Percentiles rank a stretch among this genome's conserved stretches.
Conservation (phyloP, 257 asterid species). For the Plectranthus barbatus region DNA sequence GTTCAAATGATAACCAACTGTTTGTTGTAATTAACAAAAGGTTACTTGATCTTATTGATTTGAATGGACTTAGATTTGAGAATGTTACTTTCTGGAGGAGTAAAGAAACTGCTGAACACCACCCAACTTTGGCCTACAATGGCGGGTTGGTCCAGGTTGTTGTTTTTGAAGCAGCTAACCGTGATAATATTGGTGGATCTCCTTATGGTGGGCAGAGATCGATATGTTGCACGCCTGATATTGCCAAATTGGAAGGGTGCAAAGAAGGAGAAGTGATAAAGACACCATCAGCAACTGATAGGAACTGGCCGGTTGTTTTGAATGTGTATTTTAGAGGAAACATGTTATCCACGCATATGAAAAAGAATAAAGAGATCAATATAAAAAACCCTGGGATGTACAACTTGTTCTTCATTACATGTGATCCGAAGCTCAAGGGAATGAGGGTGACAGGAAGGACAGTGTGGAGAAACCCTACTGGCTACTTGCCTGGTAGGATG, state of each 20-base stretch:
- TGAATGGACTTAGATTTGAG: constrained; percentile 55
- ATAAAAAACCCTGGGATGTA: constrained; percentile 84
- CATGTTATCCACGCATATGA: constrained; percentile 50
- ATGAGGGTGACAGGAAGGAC: constrained; percentile 79
- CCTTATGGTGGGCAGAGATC: constrained; percentile 97
- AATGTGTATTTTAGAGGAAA: constrained; percentile 62
- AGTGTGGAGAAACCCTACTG: constrained; percentile 87
- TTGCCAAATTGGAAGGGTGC: constrained; percentile 93
- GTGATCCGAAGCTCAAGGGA: constrained; percentile 86
- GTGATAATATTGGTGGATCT: constrained; percentile 94
- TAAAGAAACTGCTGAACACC: constrained; percentile 52
- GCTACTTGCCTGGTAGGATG: constrained; percentile 97
- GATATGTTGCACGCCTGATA: constrained; percentile 95
- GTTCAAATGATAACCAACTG: background rate
- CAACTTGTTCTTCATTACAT: constrained; percentile 87
- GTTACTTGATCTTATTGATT: constrained; percentile 11
- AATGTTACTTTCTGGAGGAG: constrained; percentile 91
- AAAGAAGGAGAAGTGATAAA: constrained; percentile 79
- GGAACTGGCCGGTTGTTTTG: constrained; percentile 70
- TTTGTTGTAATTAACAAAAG: background rate
- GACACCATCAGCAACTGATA: constrained; percentile 53
- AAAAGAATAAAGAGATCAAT: constrained; percentile 56
- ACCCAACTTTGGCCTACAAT: constrained; percentile 45
- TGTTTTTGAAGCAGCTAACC: constrained; percentile 84
- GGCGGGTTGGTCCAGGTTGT: constrained; percentile 82